Conservation (phyloP, 495 filamentous ascomycete species). For the Aspergillus incahuasiensis region DNA sequence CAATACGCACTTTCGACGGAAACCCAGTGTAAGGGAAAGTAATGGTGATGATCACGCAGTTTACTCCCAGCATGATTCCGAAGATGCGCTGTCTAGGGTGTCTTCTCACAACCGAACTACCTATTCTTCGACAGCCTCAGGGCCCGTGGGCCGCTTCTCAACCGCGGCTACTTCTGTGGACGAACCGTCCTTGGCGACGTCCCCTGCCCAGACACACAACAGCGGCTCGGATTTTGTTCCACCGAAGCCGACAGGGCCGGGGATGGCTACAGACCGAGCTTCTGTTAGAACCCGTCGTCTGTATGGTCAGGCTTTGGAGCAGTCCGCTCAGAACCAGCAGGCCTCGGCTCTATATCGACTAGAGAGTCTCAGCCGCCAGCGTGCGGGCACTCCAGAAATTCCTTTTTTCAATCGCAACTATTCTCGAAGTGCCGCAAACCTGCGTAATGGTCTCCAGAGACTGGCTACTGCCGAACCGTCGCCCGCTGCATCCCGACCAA, state of each 20-base stretch:
- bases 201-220: constrained; percentile 25
- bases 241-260: constrained; percentile 26
- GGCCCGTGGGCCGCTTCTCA: constrained; percentile 64
- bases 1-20: constrained; percentile 70
- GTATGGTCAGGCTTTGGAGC: constrained; percentile 80
- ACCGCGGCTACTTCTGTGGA: constrained; percentile 89
- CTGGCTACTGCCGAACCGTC: constrained; percentile 39
- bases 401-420: constrained; percentile 33
- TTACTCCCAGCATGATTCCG: constrained; percentile 31
- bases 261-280: constrained; percentile 42
- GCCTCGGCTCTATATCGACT: constrained; percentile 69
- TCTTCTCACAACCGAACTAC: constrained; percentile 79
- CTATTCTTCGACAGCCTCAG: constrained; percentile 79
- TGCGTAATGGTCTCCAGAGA: constrained; percentile 54
- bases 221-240: not conserved
- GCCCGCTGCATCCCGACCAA: constrained; percentile 34
- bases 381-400: constrained; percentile 37
- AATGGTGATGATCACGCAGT: constrained; percentile 28
- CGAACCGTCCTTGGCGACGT: constrained; percentile 60
- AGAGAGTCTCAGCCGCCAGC: constrained; percentile 63
- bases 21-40: constrained; percentile 56
- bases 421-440: constrained; percentile 52
- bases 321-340: constrained; percentile 78
- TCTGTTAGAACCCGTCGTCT: constrained; percentile 66
- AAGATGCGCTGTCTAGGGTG: constrained; percentile 56